A percentile compares a stretch with the other conserved stretches of the same genome.
Evolutionary conservation across 2,329 filamentous ascomycete species (phyloP).

Genomic region (Bipolaris oryzae): DNA sequence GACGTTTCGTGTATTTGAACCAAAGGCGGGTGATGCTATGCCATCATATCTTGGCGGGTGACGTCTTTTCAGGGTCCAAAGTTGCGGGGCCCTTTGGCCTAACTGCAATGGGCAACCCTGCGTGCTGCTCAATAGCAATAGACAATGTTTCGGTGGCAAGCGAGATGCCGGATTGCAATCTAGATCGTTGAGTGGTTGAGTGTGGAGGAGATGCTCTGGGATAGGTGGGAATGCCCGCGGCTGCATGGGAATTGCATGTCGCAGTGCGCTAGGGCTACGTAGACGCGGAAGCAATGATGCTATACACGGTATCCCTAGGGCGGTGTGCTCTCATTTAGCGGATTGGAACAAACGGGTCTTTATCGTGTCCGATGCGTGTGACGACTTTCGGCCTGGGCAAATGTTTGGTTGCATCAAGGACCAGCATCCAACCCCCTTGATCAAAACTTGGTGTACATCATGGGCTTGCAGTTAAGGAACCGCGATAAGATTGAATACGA

Average conservation of each 20-base stretch:
- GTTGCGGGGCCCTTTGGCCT: constrained; percentile 14
- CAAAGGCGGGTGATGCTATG: constrained; percentile 13
- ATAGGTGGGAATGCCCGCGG: constrained; percentile 14
- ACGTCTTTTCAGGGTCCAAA: constrained; percentile 23
- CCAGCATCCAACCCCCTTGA: background rate
- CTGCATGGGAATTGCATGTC: constrained; percentile 2
- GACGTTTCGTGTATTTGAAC: constrained; percentile 12
- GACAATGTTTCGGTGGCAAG: constrained; percentile 7
- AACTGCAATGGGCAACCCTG: constrained; percentile 7
- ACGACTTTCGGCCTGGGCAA: background rate
- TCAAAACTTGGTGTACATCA: background rate
- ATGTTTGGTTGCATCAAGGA: background rate
- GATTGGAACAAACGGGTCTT: background rate
- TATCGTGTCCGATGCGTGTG: background rate
- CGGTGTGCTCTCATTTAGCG: background rate
- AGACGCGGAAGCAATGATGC: constrained; percentile 1
- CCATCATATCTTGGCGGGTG: constrained; percentile 22
- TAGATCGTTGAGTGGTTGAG: constrained; percentile 1
- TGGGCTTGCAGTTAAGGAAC: no score
- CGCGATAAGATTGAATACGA: no score
- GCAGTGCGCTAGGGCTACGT: constrained; percentile 3
- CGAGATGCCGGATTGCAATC: constrained; percentile 5
- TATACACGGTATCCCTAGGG: background rate
- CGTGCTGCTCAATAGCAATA: constrained; percentile 14
- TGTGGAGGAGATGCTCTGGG: background rate